Evolutionary conservation across 768 basidiomycete species (phyloP).

Genomic region (Boletus huronensis): DNA sequence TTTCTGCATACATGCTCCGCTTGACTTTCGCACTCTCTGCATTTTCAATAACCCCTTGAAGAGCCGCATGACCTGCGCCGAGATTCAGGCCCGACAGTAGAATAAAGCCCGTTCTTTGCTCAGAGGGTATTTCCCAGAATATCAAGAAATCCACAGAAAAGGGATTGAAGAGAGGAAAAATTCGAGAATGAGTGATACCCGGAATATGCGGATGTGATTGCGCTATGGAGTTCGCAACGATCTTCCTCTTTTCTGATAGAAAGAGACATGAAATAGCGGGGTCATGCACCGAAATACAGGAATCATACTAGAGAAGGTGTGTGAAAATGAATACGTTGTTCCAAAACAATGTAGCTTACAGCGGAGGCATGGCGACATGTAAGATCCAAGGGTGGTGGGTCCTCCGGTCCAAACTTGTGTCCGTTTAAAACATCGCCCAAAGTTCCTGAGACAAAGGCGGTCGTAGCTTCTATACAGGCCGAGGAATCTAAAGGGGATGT

Average conservation of each 20-base stretch:
- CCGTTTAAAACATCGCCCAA: constrained; percentile 52
- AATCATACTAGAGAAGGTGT: constrained; percentile 8
- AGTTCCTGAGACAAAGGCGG: constrained; percentile 50
- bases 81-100: constrained; percentile 55
- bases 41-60: constrained; percentile 58
- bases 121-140: constrained; percentile 68
- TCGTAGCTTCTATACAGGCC: constrained; percentile 39
- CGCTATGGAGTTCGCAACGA: constrained; percentile 34
- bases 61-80: constrained; percentile 65
- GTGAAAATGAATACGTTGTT: constrained; percentile 1
- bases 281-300: constrained; percentile 17
- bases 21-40: constrained; percentile 63
- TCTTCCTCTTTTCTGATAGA: constrained; percentile 47
- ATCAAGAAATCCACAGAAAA: constrained; percentile 67
- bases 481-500: constrained; percentile 38
- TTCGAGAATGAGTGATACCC: constrained; percentile 40
- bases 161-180: constrained; percentile 84
- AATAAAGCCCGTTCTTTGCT: constrained; percentile 59
- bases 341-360: constrained; percentile 33
- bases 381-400: constrained; percentile 56
- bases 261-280: constrained; percentile 42
- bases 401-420: constrained; percentile 32
- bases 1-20: constrained; percentile 91
- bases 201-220: constrained; percentile 58
- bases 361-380: constrained; percentile 44